Evolutionary conservation across 371 early-diverging fungal genomes (phyloP).

Genomic region (Syncephalastrum contaminatum): DNA sequence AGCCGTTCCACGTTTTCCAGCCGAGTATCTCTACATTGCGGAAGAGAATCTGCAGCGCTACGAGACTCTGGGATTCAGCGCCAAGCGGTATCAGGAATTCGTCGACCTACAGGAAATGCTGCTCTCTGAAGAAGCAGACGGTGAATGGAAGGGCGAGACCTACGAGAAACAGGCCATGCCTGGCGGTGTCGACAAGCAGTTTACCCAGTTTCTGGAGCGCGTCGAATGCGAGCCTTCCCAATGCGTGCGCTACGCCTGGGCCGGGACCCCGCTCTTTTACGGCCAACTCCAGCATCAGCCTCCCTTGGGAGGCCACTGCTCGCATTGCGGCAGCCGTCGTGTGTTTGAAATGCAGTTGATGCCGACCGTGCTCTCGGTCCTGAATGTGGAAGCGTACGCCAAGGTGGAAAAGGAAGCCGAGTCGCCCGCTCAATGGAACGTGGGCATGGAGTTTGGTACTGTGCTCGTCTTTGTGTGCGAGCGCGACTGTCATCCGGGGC

Average conservation of each 20-base stretch:
- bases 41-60: constrained; percentile 47
- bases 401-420: constrained; percentile 32
- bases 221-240: constrained; percentile 80
- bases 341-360: constrained; percentile 91
- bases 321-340: constrained; percentile 71
- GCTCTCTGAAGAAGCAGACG: constrained; percentile 34
- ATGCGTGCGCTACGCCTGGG: constrained; percentile 79
- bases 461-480: constrained; percentile 81
- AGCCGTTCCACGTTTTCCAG: constrained; percentile 46
- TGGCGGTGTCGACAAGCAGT: constrained; percentile 74
- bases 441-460: constrained; percentile 94
- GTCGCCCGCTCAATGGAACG: constrained; percentile 54
- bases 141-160: constrained; percentile 74
- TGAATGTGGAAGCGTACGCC: constrained; percentile 52
- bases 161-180: constrained; percentile 80
- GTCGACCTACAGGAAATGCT: constrained; percentile 43
- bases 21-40: constrained; percentile 64
- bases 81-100: constrained; percentile 52
- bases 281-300: constrained; percentile 25
- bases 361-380: constrained; percentile 78
- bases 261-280: constrained; percentile 72
- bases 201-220: constrained; percentile 74
- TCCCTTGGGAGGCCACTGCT: constrained; percentile 56
- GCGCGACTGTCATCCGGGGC: constrained; percentile 69
- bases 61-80: constrained; percentile 27